These are phyloP conservation scores for Avena atlantica DNA, from an alignment of 176 grass and related monocot species.

Conservation along the genomic window DNA sequence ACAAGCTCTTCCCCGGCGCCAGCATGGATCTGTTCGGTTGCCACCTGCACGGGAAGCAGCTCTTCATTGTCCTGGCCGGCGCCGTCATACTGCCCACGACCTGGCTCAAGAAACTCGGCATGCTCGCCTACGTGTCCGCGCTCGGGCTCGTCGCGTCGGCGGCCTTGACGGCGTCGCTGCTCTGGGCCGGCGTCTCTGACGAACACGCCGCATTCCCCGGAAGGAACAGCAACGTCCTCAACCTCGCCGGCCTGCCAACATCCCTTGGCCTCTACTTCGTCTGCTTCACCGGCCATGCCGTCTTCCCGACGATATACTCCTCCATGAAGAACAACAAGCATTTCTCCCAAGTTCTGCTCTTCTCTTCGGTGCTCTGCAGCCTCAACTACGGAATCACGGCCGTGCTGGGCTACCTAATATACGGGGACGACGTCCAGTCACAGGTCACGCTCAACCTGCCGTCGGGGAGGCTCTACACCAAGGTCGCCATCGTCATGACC, in stretches of 20 bases:
- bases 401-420: conserved; percentile 17
- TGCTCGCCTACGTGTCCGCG: conserved; percentile 51
- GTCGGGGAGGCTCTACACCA: conserved; percentile 2
- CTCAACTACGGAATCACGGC: conserved; percentile 54
- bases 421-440: conserved; percentile 7
- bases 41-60: conserved; percentile 48
- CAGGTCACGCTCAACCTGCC: conserved; percentile 13
- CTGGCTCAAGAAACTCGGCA: conserved; percentile 49
- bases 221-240: conserved; percentile 41
- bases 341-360: conserved; percentile 51
- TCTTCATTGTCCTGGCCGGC: conserved; percentile 49
- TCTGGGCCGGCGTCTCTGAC: conserved; percentile 53
- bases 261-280: conserved; percentile 55
- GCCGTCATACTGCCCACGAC: conserved; percentile 57
- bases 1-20: conserved; percentile 3
- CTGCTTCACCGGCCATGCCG: conserved; percentile 55
- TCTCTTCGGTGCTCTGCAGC: conserved; percentile 48
- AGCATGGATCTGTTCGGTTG: neutral
- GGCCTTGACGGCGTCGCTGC: conserved; percentile 43
- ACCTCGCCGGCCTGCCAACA: conserved; percentile 47
- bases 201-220: conserved; percentile 29
- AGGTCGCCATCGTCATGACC: conserved; percentile 12
- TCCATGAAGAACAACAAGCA: conserved; percentile 49
- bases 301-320: conserved; percentile 57
- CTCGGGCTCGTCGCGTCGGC: conserved; percentile 52